Evolutionary conservation across 2,329 filamentous ascomycete genomes (phyloP).

Genomic region (Microdochium bolleyi): DNA sequence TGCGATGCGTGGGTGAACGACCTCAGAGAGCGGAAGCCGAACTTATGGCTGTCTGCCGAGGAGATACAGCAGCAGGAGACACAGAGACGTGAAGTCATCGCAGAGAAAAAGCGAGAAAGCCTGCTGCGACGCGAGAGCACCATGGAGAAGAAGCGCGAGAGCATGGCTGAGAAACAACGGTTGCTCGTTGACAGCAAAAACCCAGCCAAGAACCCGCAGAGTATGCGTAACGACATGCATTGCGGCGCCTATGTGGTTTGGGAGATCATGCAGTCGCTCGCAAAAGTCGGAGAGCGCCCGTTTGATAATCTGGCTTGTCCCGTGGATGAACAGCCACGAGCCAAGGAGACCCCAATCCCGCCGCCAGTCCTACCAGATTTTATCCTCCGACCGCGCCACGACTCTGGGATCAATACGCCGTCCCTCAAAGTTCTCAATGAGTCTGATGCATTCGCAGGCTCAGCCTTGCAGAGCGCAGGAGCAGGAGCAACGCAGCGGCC

Average conservation of each 20-base stretch:
- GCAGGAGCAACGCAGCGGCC: not conserved
- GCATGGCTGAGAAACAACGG: constrained; percentile 11
- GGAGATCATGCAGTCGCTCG: constrained; percentile 21
- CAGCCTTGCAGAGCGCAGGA: not conserved
- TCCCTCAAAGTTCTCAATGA: not conserved
- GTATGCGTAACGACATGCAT: constrained; percentile 21
- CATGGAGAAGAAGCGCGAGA: constrained; percentile 13
- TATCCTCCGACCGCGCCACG: constrained; percentile 5
- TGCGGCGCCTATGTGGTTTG: constrained; percentile 21
- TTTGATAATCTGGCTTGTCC: constrained; percentile 14
- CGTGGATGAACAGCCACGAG: constrained; percentile 22
- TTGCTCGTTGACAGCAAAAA: constrained; percentile 10
- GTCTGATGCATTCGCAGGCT: not conserved
- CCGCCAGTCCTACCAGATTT: constrained; percentile 4
- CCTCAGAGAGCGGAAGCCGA: constrained; percentile 48
- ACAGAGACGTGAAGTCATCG: constrained; percentile 18
- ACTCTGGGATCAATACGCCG: not conserved
- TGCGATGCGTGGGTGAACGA: constrained; percentile 67
- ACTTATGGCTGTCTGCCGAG: constrained; percentile 48
- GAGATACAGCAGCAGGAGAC: constrained; percentile 29
- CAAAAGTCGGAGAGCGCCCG: constrained; percentile 18
- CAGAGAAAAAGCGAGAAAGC: constrained; percentile 15
- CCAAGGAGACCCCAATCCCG: constrained; percentile 19
- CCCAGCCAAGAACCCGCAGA: constrained; percentile 20
- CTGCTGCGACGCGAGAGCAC: constrained; percentile 2